Base-by-base conservation (phyloP, 176 grass and related monocot species). In the Saccharum officinarum region DNA sequence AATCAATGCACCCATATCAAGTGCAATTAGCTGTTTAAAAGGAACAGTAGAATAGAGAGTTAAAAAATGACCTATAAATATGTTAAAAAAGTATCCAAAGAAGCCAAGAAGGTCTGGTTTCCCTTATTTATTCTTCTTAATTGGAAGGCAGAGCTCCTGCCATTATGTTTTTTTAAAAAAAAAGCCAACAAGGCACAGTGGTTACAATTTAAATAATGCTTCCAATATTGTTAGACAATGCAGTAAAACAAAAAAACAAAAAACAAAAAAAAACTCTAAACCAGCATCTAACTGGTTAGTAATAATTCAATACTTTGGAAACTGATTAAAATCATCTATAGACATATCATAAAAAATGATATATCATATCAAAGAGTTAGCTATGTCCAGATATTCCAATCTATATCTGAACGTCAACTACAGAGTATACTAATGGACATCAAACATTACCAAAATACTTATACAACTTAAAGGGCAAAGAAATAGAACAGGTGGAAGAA, bases 1-100 rank as follows among this genome's bases (percentile, higher is more conserved):
- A 87, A 98, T 96, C 61, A 98, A 83, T 61, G 97, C 88, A 73
- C 97, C 93, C 97, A 98, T 98, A 83, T 98, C 97, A 80, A 98
- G 88, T 78, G 97, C 79, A 89, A 98, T 98, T 46, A 98, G 90
- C 93, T 98, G 84, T 71, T 86, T 76, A 79, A 72, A 85, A 64
- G 6, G 57, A 57, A 86, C 66, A 87, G 30, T 16, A 39, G 1
- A 41, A 75, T 7, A 14, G 30, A 30, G 38, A 40, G 4, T 40
- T 81, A 69, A 69, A 6, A 55, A 17, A 0, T 39, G 9, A 49
- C 1, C 36, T 7, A 7, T 39, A 14, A 67, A 73, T 62, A 72
- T 45, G 10, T 55, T 60, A 42, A 69, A 3, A 26, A 15, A 10
- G 2, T n/a, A 79, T 15, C 22, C 55, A 60, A 60, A 60, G 55